Evolutionary conservation across 345 rosid species (phyloP).

Genomic region (Atalantia buxifolia): DNA sequence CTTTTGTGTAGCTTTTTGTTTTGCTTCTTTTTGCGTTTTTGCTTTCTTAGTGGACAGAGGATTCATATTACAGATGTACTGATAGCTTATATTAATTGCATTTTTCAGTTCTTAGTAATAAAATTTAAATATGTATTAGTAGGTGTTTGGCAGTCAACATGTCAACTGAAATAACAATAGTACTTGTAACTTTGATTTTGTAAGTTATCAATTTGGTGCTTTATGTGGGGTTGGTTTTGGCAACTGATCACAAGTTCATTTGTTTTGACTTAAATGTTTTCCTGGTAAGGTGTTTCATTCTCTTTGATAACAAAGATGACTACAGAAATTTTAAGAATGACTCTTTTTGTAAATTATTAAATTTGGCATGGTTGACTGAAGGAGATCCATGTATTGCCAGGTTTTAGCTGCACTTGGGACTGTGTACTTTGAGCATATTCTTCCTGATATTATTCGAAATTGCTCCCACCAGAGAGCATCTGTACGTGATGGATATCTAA

Average conservation of each 20-base stretch:
- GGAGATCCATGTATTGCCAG: constrained; percentile 36
- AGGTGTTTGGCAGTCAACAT: background rate
- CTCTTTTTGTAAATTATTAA: background rate
- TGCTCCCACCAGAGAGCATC: constrained; percentile 94
- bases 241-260: background rate
- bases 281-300: background rate
- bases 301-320: background rate
- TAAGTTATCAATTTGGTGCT: background rate
- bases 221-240: background rate
- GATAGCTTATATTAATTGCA: too few species aligned
- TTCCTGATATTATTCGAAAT: constrained; percentile 86
- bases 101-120: background rate
- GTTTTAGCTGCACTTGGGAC: constrained; percentile 95
- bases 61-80: too few species aligned
- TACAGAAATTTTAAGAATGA: background rate
- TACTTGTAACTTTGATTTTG: background rate
- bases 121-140: background rate
- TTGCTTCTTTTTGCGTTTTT: too few species aligned
- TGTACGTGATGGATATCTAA: constrained; percentile 97
- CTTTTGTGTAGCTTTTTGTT: too few species aligned
- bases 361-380: background rate
- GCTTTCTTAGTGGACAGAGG: too few species aligned
- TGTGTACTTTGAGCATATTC: constrained; percentile 71
- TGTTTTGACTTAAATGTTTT: background rate
- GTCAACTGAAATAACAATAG: background rate